These are phyloP conservation scores for Pueraria montana DNA, from an alignment of 306 rosid species.

Conservation along the genomic window DNA sequence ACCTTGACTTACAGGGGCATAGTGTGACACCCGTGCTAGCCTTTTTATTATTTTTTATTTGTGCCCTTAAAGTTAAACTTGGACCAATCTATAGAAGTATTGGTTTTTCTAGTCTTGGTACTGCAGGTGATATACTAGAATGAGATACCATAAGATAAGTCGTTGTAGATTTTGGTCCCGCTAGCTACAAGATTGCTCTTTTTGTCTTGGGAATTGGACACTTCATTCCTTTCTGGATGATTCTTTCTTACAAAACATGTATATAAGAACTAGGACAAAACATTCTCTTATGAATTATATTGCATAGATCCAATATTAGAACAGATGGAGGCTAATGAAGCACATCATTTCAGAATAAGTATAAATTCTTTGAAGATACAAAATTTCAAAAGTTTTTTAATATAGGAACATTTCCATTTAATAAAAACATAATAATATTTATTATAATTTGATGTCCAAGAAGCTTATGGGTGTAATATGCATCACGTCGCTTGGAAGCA, in stretches of 20 bases:
- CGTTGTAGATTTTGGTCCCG: background rate
- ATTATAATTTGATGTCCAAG: too few relatives aligned
- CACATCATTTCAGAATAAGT: background rate
- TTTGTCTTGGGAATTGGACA: constrained; percentile 5
- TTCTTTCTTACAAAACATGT: background rate
- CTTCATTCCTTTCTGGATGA: background rate
- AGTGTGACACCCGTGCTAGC: background rate
- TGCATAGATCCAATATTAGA: background rate
- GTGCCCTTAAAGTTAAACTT: background rate
- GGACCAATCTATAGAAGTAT: background rate
- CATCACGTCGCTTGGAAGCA: too few relatives aligned
- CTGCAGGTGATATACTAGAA: background rate
- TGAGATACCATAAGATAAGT: background rate
- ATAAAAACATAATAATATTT: too few relatives aligned
- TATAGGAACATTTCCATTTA: too few relatives aligned
- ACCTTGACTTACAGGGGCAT: background rate
- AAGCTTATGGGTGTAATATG: too few relatives aligned
- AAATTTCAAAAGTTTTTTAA: too few relatives aligned
- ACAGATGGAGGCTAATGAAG: background rate
- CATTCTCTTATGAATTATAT: background rate
- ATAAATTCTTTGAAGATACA: too few relatives aligned
- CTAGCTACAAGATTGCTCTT: background rate
- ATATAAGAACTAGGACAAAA: background rate
- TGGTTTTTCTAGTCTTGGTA: background rate
- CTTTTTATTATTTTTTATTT: background rate